A percentile compares a stretch with the other conserved stretches of the same genome.
Conservation (phyloP, 208 protist species). For the Leptomonas seymouri region DNA sequence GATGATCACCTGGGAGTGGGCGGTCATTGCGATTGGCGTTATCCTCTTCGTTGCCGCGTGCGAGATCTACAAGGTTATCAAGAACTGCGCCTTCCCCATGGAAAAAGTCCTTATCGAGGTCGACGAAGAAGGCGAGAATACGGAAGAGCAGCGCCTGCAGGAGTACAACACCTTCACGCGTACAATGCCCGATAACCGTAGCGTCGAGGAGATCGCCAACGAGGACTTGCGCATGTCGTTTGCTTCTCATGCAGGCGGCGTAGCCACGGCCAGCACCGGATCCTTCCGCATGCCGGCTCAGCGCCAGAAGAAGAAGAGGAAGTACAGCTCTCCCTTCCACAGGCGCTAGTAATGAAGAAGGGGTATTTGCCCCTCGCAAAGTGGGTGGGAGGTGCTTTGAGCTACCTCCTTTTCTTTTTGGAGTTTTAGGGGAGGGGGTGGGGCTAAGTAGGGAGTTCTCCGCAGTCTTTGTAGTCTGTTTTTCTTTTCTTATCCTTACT, state of each 20-base stretch:
- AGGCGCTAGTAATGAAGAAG: slow-evolving; percentile 18
- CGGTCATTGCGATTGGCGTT: slow-evolving; percentile 52
- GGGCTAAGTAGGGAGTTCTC: too few species aligned
- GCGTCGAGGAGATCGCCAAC: slow-evolving; percentile 68
- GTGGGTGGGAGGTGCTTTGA: too few species aligned
- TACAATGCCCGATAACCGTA: slow-evolving; percentile 47
- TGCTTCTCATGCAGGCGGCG: slow-evolving; percentile 60
- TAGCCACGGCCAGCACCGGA: slow-evolving; percentile 53
- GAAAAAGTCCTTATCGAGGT: slow-evolving; percentile 33
- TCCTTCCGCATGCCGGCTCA: slow-evolving; percentile 57
- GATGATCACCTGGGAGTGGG: slow-evolving; percentile 90
- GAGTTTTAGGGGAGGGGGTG: too few species aligned
- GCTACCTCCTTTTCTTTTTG: not conserved
- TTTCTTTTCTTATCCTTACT: not conserved
- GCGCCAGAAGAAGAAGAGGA: slow-evolving; percentile 51
- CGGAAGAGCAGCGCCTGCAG: slow-evolving; percentile 46
- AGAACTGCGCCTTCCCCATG: slow-evolving; percentile 85
- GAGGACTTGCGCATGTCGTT: slow-evolving; percentile 90
- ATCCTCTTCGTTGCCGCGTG: slow-evolving; percentile 58
- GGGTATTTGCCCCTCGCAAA: not conserved
- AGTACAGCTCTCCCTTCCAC: slow-evolving; percentile 25
- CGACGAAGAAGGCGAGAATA: slow-evolving; percentile 42
- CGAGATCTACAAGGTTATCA: slow-evolving; percentile 87
- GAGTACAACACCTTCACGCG: slow-evolving; percentile 78
- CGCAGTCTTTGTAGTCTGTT: not conserved